Evolutionary conservation across 23 red algal genomes (phyloP), one percentile per base, ranked within the genome.

Genomic region (Gracilariopsis chorda): DNA sequence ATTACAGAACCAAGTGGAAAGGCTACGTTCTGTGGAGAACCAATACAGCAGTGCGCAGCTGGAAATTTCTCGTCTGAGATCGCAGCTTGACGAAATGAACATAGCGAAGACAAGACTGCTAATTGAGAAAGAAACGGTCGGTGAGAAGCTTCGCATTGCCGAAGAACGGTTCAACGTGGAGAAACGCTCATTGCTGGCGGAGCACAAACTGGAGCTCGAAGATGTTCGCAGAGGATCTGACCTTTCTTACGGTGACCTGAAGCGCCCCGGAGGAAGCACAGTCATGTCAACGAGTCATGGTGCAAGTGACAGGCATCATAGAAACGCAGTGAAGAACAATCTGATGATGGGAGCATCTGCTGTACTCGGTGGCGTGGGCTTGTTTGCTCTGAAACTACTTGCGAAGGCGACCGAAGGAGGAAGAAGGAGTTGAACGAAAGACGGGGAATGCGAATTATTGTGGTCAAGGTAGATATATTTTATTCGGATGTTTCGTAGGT

Each of bases 351-450:
- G 43, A 10, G 77, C 77, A 7, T 57, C 77, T 34, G 64, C 84
- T 30, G 84, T 77, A 23, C 65, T 39, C 24, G 45, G 84, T 57
- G 84, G 84, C 21, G 47, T 88, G 8, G 68, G 84, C 33, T 34
- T 88, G 28, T 37, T 88, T 47, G 84, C 69, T 4, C 65, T 88
- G 84, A 74, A 64, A 49, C 14, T 88, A 67, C n/a, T 88, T 20
- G 64, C 69, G 44, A 52, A 46, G 13, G 59, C 56, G 21, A 43
- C 56, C 16, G 80, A 41, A 0, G 80, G 60, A 5, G 52, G 52
- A 47, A 48, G 41, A 68, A 10, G 33, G n/a, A n/a, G n/a, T n/a
- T n/a, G n/a, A n/a, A n/a, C n/a, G n/a, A n/a, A n/a, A n/a, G n/a
- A n/a, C n/a, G n/a, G n/a, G n/a, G n/a, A n/a, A n/a, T n/a, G n/a